phyloP scores from a whole-genome alignment of 164 flowering plant species.

The Pachysandra terminalis region DNA sequence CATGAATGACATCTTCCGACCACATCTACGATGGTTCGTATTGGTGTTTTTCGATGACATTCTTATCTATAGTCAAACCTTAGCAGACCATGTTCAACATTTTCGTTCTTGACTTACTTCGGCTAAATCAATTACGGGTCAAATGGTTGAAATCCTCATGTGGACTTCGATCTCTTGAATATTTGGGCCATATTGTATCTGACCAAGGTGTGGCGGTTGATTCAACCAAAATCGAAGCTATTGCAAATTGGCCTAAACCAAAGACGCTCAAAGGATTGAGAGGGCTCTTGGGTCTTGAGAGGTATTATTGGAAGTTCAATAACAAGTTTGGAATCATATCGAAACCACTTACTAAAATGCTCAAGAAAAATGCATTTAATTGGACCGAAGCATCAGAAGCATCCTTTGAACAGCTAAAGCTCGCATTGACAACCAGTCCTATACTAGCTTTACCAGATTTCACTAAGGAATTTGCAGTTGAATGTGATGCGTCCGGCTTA shows the following conservation, averaged over 20 bases:
- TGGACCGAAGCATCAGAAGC: too few species aligned
- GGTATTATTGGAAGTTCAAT: too few species aligned
- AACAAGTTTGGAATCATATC: too few species aligned
- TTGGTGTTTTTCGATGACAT: background rate
- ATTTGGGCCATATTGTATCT: constrained; percentile 3
- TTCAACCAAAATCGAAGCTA: background rate
- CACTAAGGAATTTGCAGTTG: background rate
- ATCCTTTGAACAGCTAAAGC: background rate
- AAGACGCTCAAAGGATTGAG: background rate
- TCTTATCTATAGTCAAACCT: background rate
- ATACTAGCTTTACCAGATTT: background rate
- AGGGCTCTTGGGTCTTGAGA: background rate
- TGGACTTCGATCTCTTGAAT: background rate
- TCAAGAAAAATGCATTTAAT: too few species aligned
- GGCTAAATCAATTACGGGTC: background rate
- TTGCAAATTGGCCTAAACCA: background rate
- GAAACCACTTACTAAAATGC: too few species aligned
- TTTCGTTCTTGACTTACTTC: background rate
- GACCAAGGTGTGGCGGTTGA: background rate
- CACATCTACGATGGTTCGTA: too few species aligned
- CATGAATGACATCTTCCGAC: too few species aligned
- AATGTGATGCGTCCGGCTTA: constrained; percentile 1
- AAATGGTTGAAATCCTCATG: background rate
- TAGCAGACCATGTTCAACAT: background rate
- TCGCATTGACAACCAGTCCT: background rate